These are phyloP conservation scores for Colletotrichum sp. DNA, from an alignment of 2,329 filamentous ascomycete genomes.

Conservation along the genomic window DNA sequence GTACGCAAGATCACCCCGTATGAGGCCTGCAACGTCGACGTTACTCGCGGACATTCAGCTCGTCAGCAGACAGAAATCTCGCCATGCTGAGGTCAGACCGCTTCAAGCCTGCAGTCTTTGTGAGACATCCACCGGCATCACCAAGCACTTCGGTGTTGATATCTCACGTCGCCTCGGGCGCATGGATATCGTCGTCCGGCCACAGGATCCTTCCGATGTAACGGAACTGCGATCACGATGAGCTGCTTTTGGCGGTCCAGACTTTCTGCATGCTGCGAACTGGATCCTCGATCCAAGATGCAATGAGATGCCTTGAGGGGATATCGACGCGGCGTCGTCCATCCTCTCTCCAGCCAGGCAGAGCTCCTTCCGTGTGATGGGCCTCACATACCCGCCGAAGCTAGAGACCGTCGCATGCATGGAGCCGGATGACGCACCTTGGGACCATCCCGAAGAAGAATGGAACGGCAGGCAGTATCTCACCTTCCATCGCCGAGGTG, in stretches of 20 bases:
- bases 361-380: conserved; percentile 17
- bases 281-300: conserved; percentile 13
- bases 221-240: neutral
- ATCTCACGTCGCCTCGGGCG: neutral
- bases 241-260: neutral
- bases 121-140: conserved; percentile 10
- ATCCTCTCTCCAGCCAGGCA: neutral
- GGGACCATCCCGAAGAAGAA: conserved; percentile 3
- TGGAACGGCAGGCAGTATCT: neutral
- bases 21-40: neutral
- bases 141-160: neutral
- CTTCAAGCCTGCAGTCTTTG: conserved; percentile 1
- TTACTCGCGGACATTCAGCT: neutral
- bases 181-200: neutral
- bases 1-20: neutral
- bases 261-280: neutral
- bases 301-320: neutral
- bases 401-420: conserved; percentile 19
- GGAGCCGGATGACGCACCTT: conserved; percentile 20
- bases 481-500: neutral
- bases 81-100: conserved; percentile 17
- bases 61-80: conserved; percentile 2
- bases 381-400: conserved; percentile 24
- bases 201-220: neutral
- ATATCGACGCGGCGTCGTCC: neutral